phyloP scores from a whole-genome alignment of 345 rosid genomes.

The Citrus medica region DNA sequence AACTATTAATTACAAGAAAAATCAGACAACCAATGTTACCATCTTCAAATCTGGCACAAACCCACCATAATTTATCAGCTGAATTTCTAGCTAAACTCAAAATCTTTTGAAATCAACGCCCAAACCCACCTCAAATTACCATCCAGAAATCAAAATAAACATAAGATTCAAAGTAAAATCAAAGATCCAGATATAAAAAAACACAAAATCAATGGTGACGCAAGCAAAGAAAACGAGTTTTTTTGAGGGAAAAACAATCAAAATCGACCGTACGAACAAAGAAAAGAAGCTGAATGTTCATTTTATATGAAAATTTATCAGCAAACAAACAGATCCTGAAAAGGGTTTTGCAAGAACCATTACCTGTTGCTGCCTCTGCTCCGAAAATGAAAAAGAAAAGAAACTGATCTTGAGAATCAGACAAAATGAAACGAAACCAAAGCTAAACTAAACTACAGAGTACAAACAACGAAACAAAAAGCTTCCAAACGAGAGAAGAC shows the following conservation, averaged over 20 bases:
- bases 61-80: slow-evolving; percentile 7
- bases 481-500: background rate
- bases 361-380: slow-evolving; percentile 7
- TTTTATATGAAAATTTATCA: background rate
- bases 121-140: background rate
- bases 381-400: background rate
- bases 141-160: background rate
- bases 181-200: slow-evolving; percentile 8
- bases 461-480: background rate
- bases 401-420: background rate
- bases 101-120: background rate
- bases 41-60: background rate
- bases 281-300: background rate
- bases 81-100: background rate
- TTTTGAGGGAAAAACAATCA: no score
- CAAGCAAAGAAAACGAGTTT: background rate
- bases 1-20: background rate
- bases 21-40: background rate
- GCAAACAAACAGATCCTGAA: slow-evolving; percentile 11
- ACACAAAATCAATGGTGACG: background rate
- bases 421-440: background rate
- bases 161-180: background rate
- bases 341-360: background rate
- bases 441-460: background rate
- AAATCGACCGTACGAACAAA: background rate